phyloP scores from a whole-genome alignment of 1,139 yeast genomes.

The Blastobotrys proliferans region DNA sequence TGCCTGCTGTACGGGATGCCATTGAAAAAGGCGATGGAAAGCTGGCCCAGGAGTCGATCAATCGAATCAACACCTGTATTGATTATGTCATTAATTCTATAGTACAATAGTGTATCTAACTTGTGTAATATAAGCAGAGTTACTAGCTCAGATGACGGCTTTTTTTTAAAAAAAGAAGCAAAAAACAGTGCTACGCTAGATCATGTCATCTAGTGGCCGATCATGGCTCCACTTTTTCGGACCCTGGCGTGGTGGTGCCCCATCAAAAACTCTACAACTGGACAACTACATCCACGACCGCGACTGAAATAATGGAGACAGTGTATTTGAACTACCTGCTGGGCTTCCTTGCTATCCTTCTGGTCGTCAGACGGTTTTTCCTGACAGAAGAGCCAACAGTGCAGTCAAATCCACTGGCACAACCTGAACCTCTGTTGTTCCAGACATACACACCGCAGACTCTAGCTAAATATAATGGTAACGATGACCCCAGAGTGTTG shows the following conservation, averaged over 20 bases:
- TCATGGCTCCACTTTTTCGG: too few relatives aligned
- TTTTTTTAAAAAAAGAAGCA: too few relatives aligned
- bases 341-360: slow-evolving; percentile 13
- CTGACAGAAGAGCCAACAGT: slow-evolving; percentile 16
- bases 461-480: slow-evolving; percentile 73
- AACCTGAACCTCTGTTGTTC: slow-evolving; percentile 60
- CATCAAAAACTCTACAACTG: too few relatives aligned
- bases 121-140: too few relatives aligned
- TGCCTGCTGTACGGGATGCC: slow-evolving; percentile 73
- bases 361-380: slow-evolving; percentile 17
- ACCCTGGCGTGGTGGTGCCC: too few relatives aligned
- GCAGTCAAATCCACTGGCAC: slow-evolving; percentile 12
- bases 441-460: slow-evolving; percentile 78
- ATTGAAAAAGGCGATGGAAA: slow-evolving; percentile 32
- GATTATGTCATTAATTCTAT: background rate
- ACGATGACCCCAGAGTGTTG: slow-evolving; percentile 67
- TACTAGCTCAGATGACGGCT: too few relatives aligned
- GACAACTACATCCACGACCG: too few relatives aligned
- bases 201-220: too few relatives aligned
- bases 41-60: slow-evolving; percentile 3
- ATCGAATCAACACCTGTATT: background rate
- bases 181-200: too few relatives aligned
- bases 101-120: background rate
- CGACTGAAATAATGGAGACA: too few relatives aligned
- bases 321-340: too few relatives aligned